A percentile compares a stretch with the other conserved stretches of the same genome.
These are phyloP conservation scores for Bisporella sp. DNA, from an alignment of 2,329 filamentous ascomycete genomes.

Conservation along the genomic window DNA sequence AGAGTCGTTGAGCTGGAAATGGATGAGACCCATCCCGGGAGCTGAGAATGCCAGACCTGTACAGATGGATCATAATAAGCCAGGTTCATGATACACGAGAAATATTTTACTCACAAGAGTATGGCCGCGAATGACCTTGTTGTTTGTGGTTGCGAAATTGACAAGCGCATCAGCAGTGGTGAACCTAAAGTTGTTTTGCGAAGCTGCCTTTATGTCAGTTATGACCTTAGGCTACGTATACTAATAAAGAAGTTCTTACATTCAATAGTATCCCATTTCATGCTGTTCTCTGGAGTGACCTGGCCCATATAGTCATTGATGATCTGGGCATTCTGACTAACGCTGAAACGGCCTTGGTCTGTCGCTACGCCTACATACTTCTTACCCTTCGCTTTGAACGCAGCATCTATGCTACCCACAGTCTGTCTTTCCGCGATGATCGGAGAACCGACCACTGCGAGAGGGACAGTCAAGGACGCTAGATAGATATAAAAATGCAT, in stretches of 20 bases:
- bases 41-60: conserved; percentile 39
- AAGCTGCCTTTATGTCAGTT: no score
- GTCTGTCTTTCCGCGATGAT: no score
- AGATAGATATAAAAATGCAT: no score
- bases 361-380: conserved; percentile 54
- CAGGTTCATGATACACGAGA: no score
- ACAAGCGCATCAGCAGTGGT: no score
- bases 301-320: conserved; percentile 56
- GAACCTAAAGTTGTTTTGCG: no score
- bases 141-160: conserved; percentile 34
- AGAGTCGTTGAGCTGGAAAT: conserved; percentile 30
- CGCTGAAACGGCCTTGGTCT: conserved; percentile 45
- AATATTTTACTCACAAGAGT: conserved; percentile 31
- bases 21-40: conserved; percentile 38
- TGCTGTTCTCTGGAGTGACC: conserved; percentile 61
- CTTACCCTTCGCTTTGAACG: conserved; percentile 57
- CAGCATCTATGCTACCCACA: conserved; percentile 40
- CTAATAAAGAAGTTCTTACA: conserved; percentile 7
- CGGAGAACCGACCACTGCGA: no score
- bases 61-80: no score
- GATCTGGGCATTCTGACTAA: conserved; percentile 42
- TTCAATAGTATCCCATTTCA: conserved; percentile 60
- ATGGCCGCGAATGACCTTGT: conserved; percentile 55
- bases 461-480: no score
- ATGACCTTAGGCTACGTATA: no score